Evolutionary conservation across 2,329 filamentous ascomycete species (phyloP), one percentile per base, ranked within the genome.

Genomic region (Didymella pinodella): DNA sequence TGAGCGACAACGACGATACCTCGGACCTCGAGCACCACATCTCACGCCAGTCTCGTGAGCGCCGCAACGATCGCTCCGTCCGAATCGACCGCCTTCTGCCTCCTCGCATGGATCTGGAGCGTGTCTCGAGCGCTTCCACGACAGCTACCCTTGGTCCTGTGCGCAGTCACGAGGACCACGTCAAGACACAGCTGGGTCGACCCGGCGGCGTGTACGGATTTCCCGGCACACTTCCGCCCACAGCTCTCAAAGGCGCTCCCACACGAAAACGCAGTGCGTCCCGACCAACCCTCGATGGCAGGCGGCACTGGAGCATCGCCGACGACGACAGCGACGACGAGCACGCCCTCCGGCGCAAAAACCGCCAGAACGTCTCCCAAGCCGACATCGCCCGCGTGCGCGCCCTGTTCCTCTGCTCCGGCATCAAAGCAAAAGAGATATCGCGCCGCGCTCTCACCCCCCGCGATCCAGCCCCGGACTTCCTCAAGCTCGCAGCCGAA

Each of bases 381-480:
- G 67, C 86, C n/a, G 94, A 97, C 67, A 85, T 96, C 52, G 90
- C 90, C 16, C 88, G 92, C n/a, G 84, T 93, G 2, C 85, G 88
- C 57, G 86, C 92, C 0, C 82, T 96, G 8, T 85, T 97, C 40
- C 82, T 96, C 22, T 90, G 89, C 63, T 92, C 92, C 0, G 93
- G 93, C n/a, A 88, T 97, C 71, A 96, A 96, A 78, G 93, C 94
- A 0, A 88, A 88, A 69, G 91, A 95, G 71, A 91, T 97, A 54
- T 83, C 84, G 28, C 85, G 88, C 4, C 86, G 89, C 46, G 88
- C 90, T 4, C 78, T 88, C 44, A 81, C 82, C 34, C 63, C 73
- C 0, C 74, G 75, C 14, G 61, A 69, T 2, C 49, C 74, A 22
- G 65, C 73, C 3, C 65, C 75, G 0, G 51, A 61, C 4, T 79